Evolutionary conservation across 2,329 filamentous ascomycete genomes (phyloP).

Genomic region (Colletotrichum musae): DNA sequence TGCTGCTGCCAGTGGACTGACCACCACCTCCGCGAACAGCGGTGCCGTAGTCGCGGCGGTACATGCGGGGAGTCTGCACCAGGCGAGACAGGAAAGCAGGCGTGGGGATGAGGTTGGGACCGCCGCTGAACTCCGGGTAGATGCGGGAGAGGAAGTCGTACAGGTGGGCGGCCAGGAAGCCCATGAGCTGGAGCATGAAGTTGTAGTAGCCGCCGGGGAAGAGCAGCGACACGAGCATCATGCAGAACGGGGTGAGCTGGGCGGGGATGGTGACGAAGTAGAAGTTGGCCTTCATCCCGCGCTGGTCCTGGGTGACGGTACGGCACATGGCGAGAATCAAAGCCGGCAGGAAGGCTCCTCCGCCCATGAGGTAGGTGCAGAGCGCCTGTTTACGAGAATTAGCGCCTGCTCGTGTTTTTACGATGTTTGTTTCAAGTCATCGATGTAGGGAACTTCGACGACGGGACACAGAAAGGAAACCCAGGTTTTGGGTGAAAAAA

Average conservation of each 20-base stretch:
- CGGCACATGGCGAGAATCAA: constrained; percentile 87
- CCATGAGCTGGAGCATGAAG: constrained; percentile 77
- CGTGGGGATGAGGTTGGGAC: constrained; percentile 81
- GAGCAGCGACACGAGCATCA: constrained; percentile 82
- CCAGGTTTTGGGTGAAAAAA: constrained; percentile 50
- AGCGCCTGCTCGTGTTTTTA: constrained; percentile 37
- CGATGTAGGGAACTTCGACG: constrained; percentile 19
- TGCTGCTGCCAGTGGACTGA: constrained; percentile 55
- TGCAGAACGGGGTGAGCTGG: constrained; percentile 84
- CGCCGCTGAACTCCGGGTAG: constrained; percentile 91
- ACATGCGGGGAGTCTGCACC: constrained; percentile 67
- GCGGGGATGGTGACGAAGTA: constrained; percentile 88
- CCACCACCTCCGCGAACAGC: constrained; percentile 59
- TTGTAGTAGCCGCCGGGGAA: constrained; percentile 68
- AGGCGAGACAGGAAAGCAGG: constrained; percentile 79
- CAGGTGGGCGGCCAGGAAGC: constrained; percentile 89
- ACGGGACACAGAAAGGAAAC: constrained; percentile 40
- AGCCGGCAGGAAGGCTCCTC: constrained; percentile 69
- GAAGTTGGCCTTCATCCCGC: constrained; percentile 81
- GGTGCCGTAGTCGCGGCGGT: constrained; percentile 73
- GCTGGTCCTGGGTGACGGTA: constrained; percentile 88
- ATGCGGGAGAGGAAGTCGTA: constrained; percentile 92
- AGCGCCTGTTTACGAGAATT: constrained; percentile 58
- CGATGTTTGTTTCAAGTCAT: constrained; percentile 25
- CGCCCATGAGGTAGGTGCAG: constrained; percentile 66